Conservation (phyloP, 2,329 filamentous ascomycete species). For the Apiospora sp. region DNA sequence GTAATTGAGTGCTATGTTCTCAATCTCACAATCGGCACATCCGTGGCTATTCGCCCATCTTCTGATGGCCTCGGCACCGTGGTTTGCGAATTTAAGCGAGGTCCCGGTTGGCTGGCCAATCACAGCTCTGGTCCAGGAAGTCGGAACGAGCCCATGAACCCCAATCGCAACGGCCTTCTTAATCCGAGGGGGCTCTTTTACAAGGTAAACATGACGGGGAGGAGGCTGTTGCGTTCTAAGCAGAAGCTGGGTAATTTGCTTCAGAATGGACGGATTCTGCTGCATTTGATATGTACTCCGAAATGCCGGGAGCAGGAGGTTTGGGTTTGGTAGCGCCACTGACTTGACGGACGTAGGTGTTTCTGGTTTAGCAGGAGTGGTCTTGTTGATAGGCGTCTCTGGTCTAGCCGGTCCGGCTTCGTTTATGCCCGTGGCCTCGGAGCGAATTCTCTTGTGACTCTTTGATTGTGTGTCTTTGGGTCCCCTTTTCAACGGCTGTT, state of each 20-base stretch:
- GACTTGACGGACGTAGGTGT: conserved; percentile 47
- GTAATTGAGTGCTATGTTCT: conserved; percentile 93
- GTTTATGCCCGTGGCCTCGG: conserved; percentile 58
- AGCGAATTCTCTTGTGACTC: conserved; percentile 55
- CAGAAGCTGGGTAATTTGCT: conserved; percentile 68
- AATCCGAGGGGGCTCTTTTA: conserved; percentile 74
- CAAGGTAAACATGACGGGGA: conserved; percentile 75
- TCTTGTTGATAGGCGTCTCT: conserved; percentile 42
- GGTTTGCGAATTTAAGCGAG: conserved; percentile 89
- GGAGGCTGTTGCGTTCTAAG: conserved; percentile 63
- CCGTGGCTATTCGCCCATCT: conserved; percentile 81
- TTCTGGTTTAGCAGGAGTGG: conserved; percentile 40
- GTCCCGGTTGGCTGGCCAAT: conserved; percentile 96
- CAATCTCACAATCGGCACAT: conserved; percentile 80
- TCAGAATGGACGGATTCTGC: conserved; percentile 74
- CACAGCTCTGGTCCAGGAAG: conserved; percentile 84
- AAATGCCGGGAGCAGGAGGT: conserved; percentile 76
- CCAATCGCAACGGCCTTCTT: conserved; percentile 92
- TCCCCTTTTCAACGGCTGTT: conserved; percentile 39
- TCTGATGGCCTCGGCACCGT: conserved; percentile 83
- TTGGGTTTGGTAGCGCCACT: conserved; percentile 61
- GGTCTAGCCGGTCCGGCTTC: conserved; percentile 43
- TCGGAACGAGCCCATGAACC: conserved; percentile 93
- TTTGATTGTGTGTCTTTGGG: conserved; percentile 41
- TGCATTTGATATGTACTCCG: conserved; percentile 71